Percentiles rank a stretch among this genome's conserved stretches.
Conservation (phyloP, 2,329 filamentous ascomycete genomes). For the Fusarium ramigenum region DNA sequence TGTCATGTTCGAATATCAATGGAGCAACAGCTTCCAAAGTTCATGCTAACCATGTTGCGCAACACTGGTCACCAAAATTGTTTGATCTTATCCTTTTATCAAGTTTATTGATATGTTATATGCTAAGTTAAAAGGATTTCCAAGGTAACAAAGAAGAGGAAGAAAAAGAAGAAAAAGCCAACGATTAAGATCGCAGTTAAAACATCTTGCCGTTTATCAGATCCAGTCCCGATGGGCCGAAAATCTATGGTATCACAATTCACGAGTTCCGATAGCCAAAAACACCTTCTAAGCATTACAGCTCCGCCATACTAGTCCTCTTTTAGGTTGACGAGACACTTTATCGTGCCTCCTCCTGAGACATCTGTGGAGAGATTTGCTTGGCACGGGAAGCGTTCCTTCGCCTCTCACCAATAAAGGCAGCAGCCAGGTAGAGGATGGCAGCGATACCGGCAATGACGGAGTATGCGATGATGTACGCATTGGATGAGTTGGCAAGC, state of each 20-base stretch:
- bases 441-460: slow-evolving; percentile 63
- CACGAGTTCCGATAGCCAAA: slow-evolving; percentile 7
- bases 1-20: not conserved
- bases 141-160: not conserved
- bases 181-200: not conserved
- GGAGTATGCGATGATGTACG: slow-evolving; percentile 63
- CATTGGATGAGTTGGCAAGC: slow-evolving; percentile 53
- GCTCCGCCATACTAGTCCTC: not conserved
- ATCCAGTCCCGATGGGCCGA: not conserved
- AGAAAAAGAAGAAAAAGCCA: not conserved
- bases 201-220: not conserved
- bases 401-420: slow-evolving; percentile 23
- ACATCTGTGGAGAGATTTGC: slow-evolving; percentile 40
- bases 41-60: not conserved
- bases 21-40: not conserved
- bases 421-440: slow-evolving; percentile 53
- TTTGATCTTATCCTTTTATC: not conserved
- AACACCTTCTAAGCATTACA: slow-evolving; percentile 14
- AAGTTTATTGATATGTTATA: not conserved
- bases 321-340: not conserved
- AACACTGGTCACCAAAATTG: not conserved
- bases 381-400: slow-evolving; percentile 24
- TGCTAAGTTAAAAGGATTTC: not conserved
- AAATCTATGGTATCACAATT: slow-evolving; percentile 30
- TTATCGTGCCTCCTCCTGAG: slow-evolving; percentile 30